Percentiles rank a stretch among this genome's conserved stretches.
Evolutionary conservation across 2,329 filamentous ascomycete genomes (phyloP).

Genomic region (Aureobasidium sp.): DNA sequence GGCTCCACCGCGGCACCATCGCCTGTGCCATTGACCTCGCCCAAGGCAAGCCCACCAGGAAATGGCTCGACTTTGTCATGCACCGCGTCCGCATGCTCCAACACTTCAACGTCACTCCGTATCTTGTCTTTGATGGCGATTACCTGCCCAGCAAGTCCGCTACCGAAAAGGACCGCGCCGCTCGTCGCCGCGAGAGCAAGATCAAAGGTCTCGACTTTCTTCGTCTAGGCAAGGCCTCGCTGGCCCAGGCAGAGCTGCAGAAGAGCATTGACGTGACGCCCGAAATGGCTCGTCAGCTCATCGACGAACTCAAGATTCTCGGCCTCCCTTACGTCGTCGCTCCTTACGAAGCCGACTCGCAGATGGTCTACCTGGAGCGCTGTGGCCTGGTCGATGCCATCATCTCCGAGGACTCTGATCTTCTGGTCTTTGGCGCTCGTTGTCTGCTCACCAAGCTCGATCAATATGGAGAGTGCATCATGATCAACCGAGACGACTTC

Average conservation of each 20-base stretch:
- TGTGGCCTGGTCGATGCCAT: conserved; percentile 79
- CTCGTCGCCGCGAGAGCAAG: conserved; percentile 67
- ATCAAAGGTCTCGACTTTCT: conserved; percentile 68
- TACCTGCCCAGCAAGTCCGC: conserved; percentile 85
- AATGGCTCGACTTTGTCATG: conserved; percentile 85
- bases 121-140: conserved; percentile 92
- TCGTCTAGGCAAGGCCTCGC: conserved; percentile 67
- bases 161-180: conserved; percentile 71
- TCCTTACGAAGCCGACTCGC: conserved; percentile 95
- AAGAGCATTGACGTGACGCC: conserved; percentile 95
- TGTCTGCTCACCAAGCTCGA: conserved; percentile 88
- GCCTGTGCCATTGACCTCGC: conserved; percentile 87
- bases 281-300: conserved; percentile 84
- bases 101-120: conserved; percentile 89
- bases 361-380: conserved; percentile 86
- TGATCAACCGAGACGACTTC: conserved; percentile 84
- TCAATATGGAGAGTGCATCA: conserved; percentile 84
- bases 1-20: conserved; percentile 89
- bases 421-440: conserved; percentile 90
- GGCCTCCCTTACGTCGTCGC: conserved; percentile 83
- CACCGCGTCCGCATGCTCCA: conserved; percentile 87
- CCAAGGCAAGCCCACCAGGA: conserved; percentile 75
- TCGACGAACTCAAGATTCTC: conserved; percentile 78
- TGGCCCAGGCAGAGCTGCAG: conserved; percentile 79
- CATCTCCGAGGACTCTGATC: conserved; percentile 90